Evolutionary conservation across 768 basidiomycete species (phyloP).

Genomic region (Candolleomyces eurysporus): DNA sequence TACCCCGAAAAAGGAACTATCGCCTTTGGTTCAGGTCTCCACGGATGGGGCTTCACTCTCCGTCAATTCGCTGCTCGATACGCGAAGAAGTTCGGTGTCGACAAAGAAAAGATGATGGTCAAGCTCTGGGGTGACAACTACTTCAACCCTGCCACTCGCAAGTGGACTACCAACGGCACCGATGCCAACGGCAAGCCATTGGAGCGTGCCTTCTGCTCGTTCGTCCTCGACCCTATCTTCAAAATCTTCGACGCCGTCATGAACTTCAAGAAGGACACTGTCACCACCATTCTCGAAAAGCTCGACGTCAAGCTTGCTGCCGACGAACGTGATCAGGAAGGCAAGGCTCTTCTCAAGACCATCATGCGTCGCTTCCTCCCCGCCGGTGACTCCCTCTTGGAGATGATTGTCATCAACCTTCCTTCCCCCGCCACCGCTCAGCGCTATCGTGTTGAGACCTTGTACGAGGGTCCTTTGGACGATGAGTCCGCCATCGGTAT

Average conservation of each 20-base stretch:
- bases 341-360: slow-evolving; percentile 94
- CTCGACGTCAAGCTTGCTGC: slow-evolving; percentile 87
- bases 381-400: slow-evolving; percentile 96
- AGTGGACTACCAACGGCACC: slow-evolving; percentile 83
- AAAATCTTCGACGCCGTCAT: slow-evolving; percentile 97
- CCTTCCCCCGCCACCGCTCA: slow-evolving; percentile 97
- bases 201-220: slow-evolving; percentile 97
- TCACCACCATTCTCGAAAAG: slow-evolving; percentile 86
- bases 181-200: slow-evolving; percentile 86
- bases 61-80: slow-evolving; percentile 95
- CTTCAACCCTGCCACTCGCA: slow-evolving; percentile 96
- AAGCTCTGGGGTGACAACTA: slow-evolving; percentile 99
- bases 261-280: slow-evolving; percentile 97
- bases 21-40: slow-evolving; percentile 98
- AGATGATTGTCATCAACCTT: slow-evolving; percentile 99
- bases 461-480: slow-evolving; percentile 99
- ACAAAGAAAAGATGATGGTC: slow-evolving; percentile 97
- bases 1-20: slow-evolving; percentile 98
- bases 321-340: slow-evolving; percentile 92
- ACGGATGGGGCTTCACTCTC: slow-evolving; percentile 99
- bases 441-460: slow-evolving; percentile 97
- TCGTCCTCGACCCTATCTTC: slow-evolving; percentile 99
- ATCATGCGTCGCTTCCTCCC: slow-evolving; percentile 99
- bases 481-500: slow-evolving; percentile 99
- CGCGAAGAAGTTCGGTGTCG: slow-evolving; percentile 98